A percentile compares a stretch with the other conserved stretches of the same genome.
phyloP scores from a whole-genome alignment of 495 filamentous ascomycete species.

The Neurospora sublineolata region DNA sequence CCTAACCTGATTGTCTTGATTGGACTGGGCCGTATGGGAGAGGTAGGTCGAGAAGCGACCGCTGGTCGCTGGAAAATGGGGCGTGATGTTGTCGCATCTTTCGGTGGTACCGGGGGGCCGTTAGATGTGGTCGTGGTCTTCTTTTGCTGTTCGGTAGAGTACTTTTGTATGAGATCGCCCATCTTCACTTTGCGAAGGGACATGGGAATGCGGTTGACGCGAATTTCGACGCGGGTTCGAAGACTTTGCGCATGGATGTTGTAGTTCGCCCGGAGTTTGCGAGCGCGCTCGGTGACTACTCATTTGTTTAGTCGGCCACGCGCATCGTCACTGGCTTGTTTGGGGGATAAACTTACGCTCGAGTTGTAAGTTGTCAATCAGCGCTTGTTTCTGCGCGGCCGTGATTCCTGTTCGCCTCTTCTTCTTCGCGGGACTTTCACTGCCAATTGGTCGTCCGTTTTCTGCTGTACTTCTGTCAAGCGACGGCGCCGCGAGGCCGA shows the following conservation, averaged over 20 bases:
- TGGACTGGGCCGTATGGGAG: conserved; percentile 22
- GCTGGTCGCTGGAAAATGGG: conserved; percentile 2
- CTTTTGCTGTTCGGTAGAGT: conserved; percentile 15
- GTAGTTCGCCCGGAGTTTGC: conserved; percentile 86
- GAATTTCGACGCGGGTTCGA: conserved; percentile 78
- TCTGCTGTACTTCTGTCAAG: conserved; percentile 21
- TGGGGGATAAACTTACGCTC: conserved; percentile 55
- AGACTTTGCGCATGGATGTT: conserved; percentile 76
- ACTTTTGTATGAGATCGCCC: conserved; percentile 58
- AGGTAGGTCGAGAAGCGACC: neutral
- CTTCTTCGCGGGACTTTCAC: conserved; percentile 49
- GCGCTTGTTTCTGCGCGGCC: conserved; percentile 68
- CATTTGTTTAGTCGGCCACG: conserved; percentile 13
- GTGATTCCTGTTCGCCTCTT: conserved; percentile 55
- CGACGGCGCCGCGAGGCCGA: conserved; percentile 12
- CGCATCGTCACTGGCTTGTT: neutral
- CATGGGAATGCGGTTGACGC: conserved; percentile 83
- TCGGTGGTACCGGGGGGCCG: conserved; percentile 25
- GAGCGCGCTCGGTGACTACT: conserved; percentile 79
- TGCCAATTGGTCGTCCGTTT: conserved; percentile 30
- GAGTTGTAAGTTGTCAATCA: conserved; percentile 86
- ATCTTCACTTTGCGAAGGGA: conserved; percentile 71
- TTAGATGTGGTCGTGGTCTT: neutral
- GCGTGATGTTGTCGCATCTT: conserved; percentile 15
- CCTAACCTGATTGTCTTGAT: conserved; percentile 55